A percentile compares a stretch with the other conserved stretches of the same genome.
Conservation (phyloP, 2,329 filamentous ascomycete species). For the Fusarium luffae region DNA sequence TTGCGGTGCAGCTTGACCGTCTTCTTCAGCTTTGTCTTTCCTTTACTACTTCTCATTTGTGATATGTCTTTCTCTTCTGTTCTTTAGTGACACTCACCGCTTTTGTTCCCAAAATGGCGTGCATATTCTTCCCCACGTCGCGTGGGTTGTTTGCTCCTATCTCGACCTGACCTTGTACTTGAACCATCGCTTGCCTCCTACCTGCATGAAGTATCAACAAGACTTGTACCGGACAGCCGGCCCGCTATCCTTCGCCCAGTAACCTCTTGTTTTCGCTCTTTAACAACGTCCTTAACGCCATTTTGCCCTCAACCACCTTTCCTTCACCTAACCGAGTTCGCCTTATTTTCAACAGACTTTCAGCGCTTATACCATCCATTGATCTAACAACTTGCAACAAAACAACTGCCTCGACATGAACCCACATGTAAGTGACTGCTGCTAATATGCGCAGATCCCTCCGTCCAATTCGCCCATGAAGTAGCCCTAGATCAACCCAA, state of each 20-base stretch:
- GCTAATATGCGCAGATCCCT: constrained; percentile 15
- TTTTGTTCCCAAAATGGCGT: constrained; percentile 10
- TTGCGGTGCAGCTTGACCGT: constrained; percentile 1
- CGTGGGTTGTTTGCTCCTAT: constrained; percentile 41
- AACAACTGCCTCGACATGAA: constrained; percentile 52
- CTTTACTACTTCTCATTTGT: neutral
- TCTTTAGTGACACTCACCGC: constrained; percentile 14
- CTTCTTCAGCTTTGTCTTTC: neutral
- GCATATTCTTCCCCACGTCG: constrained; percentile 19
- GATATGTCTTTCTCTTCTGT: neutral
- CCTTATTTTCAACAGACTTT: constrained; percentile 57
- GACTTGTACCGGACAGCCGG: constrained; percentile 62
- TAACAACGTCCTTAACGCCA: constrained; percentile 61
- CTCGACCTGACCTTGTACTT: constrained; percentile 56
- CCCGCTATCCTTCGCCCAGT: constrained; percentile 62
- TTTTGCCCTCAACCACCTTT: constrained; percentile 52
- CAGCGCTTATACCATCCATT: constrained; percentile 63
- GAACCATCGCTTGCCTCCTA: constrained; percentile 55
- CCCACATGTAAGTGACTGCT: constrained; percentile 19
- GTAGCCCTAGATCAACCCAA: constrained; percentile 24
- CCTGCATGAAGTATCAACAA: constrained; percentile 55
- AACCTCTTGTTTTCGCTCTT: constrained; percentile 61
- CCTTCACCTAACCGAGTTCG: neutral
- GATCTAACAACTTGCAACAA: constrained; percentile 63
- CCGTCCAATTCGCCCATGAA: neutral